Conservation (phyloP, 352 stramenopile species). For the Phytophthora pinifolia region DNA sequence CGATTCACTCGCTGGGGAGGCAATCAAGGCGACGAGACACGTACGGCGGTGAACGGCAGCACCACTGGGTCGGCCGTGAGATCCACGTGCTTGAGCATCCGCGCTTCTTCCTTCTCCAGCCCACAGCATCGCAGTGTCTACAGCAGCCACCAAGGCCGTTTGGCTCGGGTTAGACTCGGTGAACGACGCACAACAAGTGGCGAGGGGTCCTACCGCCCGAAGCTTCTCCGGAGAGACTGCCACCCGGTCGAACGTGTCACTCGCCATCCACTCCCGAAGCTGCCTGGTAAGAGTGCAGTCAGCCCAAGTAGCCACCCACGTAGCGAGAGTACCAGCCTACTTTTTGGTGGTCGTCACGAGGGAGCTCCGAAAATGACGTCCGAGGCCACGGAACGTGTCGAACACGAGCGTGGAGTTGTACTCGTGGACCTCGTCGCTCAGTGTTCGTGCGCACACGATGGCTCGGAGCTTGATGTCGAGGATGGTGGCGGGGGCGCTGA, state of each 20-base stretch:
- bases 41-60: slow-evolving; percentile 64
- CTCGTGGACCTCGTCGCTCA: slow-evolving; percentile 75
- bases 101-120: slow-evolving; percentile 50
- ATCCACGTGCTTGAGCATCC: slow-evolving; percentile 64
- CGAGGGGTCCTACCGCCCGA: too few species aligned
- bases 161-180: background rate
- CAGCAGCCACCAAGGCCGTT: background rate
- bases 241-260: slow-evolving; percentile 71
- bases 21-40: background rate
- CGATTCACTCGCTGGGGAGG: background rate
- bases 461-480: slow-evolving; percentile 70
- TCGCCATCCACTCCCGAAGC: slow-evolving; percentile 60
- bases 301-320: too few species aligned
- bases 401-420: slow-evolving; percentile 68
- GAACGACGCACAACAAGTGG: too few species aligned
- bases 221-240: slow-evolving; percentile 45
- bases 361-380: slow-evolving; percentile 59
- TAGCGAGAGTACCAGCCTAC: too few species aligned
- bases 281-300: slow-evolving; percentile 51
- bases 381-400: slow-evolving; percentile 65
- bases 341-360: slow-evolving; percentile 59
- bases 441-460: slow-evolving; percentile 54
- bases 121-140: slow-evolving; percentile 56
- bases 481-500: slow-evolving; percentile 54
- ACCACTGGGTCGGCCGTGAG: slow-evolving; percentile 43